These are phyloP conservation scores for Syzygium aromaticum DNA, from an alignment of 345 rosid species.

Conservation along the genomic window DNA sequence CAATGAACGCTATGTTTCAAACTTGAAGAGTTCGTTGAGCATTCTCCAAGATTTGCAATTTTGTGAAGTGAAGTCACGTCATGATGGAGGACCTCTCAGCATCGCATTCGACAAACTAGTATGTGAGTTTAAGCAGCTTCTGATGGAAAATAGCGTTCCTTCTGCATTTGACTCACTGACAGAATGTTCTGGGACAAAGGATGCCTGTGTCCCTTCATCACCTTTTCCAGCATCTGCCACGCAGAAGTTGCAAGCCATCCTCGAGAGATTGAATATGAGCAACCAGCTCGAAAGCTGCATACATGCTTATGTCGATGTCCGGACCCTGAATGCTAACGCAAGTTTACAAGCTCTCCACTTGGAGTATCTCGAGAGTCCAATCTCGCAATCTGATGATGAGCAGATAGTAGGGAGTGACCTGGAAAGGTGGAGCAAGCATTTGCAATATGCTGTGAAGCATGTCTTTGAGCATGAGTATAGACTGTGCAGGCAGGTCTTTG, in stretches of 20 bases:
- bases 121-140: conserved; percentile 37
- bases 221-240: conserved; percentile 10
- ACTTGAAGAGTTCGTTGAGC: conserved; percentile 29
- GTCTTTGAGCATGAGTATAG: conserved; percentile 35
- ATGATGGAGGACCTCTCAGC: conserved; percentile 37
- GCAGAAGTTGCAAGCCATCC: conserved; percentile 37
- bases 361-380: conserved; percentile 36
- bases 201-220: not conserved
- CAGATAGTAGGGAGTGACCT: conserved; percentile 31
- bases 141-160: conserved; percentile 20
- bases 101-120: conserved; percentile 39
- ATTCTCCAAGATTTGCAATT: conserved; percentile 36
- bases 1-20: conserved; percentile 19
- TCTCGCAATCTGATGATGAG: conserved; percentile 31
- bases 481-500: conserved; percentile 42
- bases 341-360: conserved; percentile 29
- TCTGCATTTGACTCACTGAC: not conserved
- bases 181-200: not conserved
- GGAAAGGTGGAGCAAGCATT: conserved; percentile 45
- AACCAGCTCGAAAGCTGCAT: conserved; percentile 25
- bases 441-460: conserved; percentile 40
- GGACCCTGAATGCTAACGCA: conserved; percentile 23
- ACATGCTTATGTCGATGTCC: conserved; percentile 23
- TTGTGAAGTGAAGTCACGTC: conserved; percentile 20
- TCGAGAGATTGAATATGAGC: conserved; percentile 27